Evolutionary conservation across 129 eudicot species (phyloP).

Genomic region (Rutidosis leptorrhynchoides): DNA sequence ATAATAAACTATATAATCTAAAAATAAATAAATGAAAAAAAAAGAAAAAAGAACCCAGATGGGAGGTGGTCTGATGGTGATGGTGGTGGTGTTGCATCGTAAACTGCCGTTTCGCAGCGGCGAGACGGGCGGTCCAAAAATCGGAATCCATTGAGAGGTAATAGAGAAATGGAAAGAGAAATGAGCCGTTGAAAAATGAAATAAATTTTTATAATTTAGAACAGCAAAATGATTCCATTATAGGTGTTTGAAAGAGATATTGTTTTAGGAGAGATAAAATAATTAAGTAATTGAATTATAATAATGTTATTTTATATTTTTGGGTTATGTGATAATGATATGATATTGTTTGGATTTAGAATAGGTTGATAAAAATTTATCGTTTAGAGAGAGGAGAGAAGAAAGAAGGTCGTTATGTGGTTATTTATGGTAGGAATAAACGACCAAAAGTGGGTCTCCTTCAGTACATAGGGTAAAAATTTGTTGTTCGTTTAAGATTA

Average conservation of each 20-base stretch:
- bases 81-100: conserved; percentile 63
- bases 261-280: conserved; percentile 16
- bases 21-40: not conserved
- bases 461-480: too few species aligned
- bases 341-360: conserved; percentile 11
- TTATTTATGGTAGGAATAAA: not conserved
- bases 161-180: not conserved
- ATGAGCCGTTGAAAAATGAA: conserved; percentile 8
- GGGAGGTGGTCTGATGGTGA: conserved; percentile 50
- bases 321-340: not conserved
- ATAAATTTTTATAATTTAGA: conserved; percentile 15
- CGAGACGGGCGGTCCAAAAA: conserved; percentile 86
- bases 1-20: not conserved
- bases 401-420: not conserved
- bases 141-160: conserved; percentile 67
- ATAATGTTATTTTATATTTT: not conserved
- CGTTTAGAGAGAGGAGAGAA: not conserved
- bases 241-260: conserved; percentile 15
- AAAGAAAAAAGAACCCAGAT: conserved; percentile 48
- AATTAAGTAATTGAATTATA: not conserved
- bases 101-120: conserved; percentile 86
- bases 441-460: too few species aligned
- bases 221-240: conserved; percentile 22
- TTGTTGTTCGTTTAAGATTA: not conserved
- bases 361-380: not conserved